A percentile compares a stretch with the other conserved stretches of the same genome.
Evolutionary conservation across 192 early-diverging fungal species (phyloP).

Genomic region (Chytriomyces sp.): DNA sequence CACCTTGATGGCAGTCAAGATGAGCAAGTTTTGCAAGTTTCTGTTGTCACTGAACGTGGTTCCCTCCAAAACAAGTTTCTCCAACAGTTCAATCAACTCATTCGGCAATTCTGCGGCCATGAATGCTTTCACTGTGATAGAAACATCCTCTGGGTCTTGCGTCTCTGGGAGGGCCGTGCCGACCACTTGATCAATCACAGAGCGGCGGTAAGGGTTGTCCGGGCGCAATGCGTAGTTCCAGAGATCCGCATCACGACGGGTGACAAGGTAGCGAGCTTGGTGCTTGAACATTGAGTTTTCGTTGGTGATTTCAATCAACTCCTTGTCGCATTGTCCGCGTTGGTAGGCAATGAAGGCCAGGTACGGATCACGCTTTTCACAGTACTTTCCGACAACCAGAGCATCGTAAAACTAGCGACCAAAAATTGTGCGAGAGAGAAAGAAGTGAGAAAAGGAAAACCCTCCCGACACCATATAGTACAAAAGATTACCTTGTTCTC

Average conservation of each 20-base stretch:
- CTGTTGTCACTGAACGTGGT: conserved; percentile 93
- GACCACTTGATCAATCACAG: conserved; percentile 93
- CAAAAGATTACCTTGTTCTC: conserved; percentile 65
- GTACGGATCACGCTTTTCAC: conserved; percentile 97
- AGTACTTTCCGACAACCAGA: conserved; percentile 93
- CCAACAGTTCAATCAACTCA: conserved; percentile 95
- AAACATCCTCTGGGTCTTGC: conserved; percentile 96
- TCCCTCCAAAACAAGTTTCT: conserved; percentile 94
- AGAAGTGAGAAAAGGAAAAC: not conserved
- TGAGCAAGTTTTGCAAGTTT: conserved; percentile 96
- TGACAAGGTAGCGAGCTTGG: conserved; percentile 95
- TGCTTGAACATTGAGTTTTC: conserved; percentile 99
- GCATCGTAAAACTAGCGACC: conserved; percentile 79
- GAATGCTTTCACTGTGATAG: conserved; percentile 96
- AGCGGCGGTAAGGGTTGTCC: conserved; percentile 81
- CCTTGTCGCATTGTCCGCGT: conserved; percentile 92
- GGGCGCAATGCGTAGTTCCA: conserved; percentile 85
- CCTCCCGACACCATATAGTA: conserved; percentile 2
- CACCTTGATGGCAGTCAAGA: conserved; percentile 93
- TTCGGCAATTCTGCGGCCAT: conserved; percentile 95
- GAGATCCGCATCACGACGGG: conserved; percentile 79
- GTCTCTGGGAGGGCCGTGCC: conserved; percentile 92
- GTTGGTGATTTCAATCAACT: conserved; percentile 94
- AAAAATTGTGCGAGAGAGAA: not conserved
- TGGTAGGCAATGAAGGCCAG: conserved; percentile 95